These are phyloP conservation scores for Chaetomium sp. DNA, from an alignment of 2,329 filamentous ascomycete species.

Conservation along the genomic window DNA sequence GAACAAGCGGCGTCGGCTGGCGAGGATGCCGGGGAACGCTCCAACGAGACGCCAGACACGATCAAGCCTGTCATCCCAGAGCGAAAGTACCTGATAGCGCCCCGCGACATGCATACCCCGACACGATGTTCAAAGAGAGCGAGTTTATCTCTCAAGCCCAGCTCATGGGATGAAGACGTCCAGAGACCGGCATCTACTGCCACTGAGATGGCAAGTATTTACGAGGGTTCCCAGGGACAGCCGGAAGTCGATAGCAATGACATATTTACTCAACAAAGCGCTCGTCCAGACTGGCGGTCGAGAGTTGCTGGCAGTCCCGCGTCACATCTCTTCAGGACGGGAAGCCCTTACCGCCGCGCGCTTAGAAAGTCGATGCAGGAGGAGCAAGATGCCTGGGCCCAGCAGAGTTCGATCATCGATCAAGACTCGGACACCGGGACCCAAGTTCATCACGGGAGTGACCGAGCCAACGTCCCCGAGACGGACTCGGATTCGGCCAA, in stretches of 20 bases:
- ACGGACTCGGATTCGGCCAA: conserved; percentile 45
- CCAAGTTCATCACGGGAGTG: conserved; percentile 16
- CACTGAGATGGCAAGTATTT: background rate
- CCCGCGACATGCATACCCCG: conserved; percentile 14
- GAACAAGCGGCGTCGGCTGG: background rate
- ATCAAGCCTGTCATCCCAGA: conserved; percentile 23
- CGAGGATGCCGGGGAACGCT: conserved; percentile 1
- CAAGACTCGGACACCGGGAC: conserved; percentile 25
- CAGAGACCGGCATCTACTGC: background rate
- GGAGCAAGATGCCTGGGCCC: conserved; percentile 35
- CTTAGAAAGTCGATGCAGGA: conserved; percentile 51
- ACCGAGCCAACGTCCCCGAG: background rate
- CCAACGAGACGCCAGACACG: conserved; percentile 23
- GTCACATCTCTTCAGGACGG: conserved; percentile 55
- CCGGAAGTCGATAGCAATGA: background rate
- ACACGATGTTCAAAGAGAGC: conserved; percentile 18
- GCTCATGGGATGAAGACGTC: background rate
- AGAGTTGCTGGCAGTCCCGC: conserved; percentile 56
- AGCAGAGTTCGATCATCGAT: conserved; percentile 10
- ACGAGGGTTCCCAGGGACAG: no score
- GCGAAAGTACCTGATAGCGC: background rate
- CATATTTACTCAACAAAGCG: background rate
- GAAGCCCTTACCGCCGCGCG: conserved; percentile 58
- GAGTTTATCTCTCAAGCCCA: background rate
- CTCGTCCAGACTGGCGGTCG: conserved; percentile 44